Base-by-base conservation (phyloP, 352 stramenopile genomes). In the Phytophthora fragariae region DNA sequence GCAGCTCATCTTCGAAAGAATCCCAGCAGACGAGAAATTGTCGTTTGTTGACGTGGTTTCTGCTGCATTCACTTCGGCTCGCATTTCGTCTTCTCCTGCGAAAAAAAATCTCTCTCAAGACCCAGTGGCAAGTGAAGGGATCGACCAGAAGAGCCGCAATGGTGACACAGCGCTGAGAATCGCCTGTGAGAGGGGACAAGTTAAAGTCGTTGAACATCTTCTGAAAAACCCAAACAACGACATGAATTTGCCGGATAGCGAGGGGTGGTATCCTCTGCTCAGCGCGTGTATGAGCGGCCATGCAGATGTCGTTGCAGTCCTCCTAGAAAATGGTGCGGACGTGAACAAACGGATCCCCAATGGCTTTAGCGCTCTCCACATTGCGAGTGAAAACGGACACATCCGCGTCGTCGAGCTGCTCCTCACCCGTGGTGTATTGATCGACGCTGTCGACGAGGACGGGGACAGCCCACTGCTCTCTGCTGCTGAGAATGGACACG, bases 81-180 rank as follows among this genome's bases (percentile, higher is more conserved):
- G 50, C 3, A 15, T 54, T 54, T 29, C 47, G 10, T 15, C 47
- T 31, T 14, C 12, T 29, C 19, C 9, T 31, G 47, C 47, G 39
- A 46, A 2, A 19, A 14, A 54, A 17, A 14, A 5, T 8, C 10
- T 14, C 14, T 12, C 50, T 35, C 17, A 54, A 27, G 10, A 29
- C 9, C 4, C 17, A 0, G 12, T 57, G 50, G 50, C 50, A 37
- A 57, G 50, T 37, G 10, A 3, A 24, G 50, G n/a, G 24, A 46
- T 68, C 19, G 62, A 68, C n/a, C 33, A 55, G 15, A 68, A 68
- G 15, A 27, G 27, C 0, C 62, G 62, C 2, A 68, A 68, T 29
- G 62, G 52, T 8, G 62, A 62, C 17, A 68, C 62, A 3, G 62
- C 62, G 1, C 37, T 68, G 29, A 21, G 50, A 24, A 68, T 68